A percentile compares a stretch with the other conserved stretches of the same genome.
Conservation (phyloP, 768 basidiomycete genomes). For the Mycena alexandri region DNA sequence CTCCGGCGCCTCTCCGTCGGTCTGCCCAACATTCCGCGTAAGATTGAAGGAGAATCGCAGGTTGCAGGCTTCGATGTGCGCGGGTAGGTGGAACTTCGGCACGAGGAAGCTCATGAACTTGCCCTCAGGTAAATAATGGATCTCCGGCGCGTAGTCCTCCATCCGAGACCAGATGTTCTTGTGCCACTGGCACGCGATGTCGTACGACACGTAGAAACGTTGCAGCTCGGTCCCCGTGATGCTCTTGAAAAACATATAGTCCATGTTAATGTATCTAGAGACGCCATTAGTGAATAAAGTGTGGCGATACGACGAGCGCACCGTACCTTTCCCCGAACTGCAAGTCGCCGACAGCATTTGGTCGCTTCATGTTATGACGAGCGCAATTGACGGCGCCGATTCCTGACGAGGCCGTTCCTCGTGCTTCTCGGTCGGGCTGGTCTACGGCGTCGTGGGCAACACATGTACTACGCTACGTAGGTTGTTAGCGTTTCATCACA, state of each 20-base stretch:
- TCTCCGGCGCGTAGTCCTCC: conserved; percentile 39
- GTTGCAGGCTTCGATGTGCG: conserved; percentile 44
- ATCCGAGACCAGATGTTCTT: conserved; percentile 37
- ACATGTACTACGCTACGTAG: conserved; percentile 34
- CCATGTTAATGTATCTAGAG: conserved; percentile 35
- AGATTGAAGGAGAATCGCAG: conserved; percentile 46
- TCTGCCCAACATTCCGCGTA: conserved; percentile 37
- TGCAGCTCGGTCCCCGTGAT: conserved; percentile 22
- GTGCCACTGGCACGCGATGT: conserved; percentile 41
- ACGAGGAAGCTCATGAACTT: conserved; percentile 20
- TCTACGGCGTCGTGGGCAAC: conserved; percentile 29
- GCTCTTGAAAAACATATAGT: conserved; percentile 37
- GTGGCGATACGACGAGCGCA: neutral
- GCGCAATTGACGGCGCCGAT: conserved; percentile 31
- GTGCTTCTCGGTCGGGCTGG: conserved; percentile 15
- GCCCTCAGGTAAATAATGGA: conserved; percentile 23
- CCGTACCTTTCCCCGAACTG: conserved; percentile 2
- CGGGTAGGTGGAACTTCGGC: conserved; percentile 51
- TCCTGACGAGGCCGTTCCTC: conserved; percentile 26
- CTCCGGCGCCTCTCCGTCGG: conserved; percentile 49
- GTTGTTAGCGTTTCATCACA: neutral
- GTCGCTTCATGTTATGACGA: conserved; percentile 27
- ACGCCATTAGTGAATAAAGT: too few relatives aligned
- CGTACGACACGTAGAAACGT: conserved; percentile 41
- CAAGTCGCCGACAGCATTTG: neutral